Percentiles rank a stretch among this genome's conserved stretches.
Evolutionary conservation across 352 stramenopile genomes (phyloP).

Genomic region (Globisporangium uncinulatum): DNA sequence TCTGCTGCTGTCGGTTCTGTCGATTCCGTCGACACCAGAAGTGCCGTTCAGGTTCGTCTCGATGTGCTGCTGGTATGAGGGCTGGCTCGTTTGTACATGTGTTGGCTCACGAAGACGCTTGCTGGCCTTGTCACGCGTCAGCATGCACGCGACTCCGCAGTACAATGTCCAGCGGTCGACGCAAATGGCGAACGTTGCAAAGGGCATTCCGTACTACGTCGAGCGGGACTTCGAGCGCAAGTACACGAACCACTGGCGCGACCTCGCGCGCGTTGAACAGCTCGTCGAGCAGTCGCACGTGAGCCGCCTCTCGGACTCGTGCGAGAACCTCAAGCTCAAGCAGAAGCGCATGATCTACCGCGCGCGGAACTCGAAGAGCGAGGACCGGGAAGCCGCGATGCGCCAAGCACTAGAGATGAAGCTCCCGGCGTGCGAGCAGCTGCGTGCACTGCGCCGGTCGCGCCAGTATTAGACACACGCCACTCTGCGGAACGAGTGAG

Average conservation of each 20-base stretch:
- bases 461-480: constrained; percentile 35
- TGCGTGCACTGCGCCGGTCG: constrained; percentile 59
- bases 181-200: constrained; percentile 77
- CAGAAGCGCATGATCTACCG: constrained; percentile 88
- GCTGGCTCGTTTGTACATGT: background rate
- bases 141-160: constrained; percentile 67
- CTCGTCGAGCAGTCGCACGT: constrained; percentile 84
- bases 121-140: constrained; percentile 10
- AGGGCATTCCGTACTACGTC: constrained; percentile 87
- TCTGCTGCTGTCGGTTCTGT: constrained; percentile 78
- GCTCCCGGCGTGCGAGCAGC: constrained; percentile 77
- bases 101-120: too few relatives aligned
- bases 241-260: constrained; percentile 82
- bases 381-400: constrained; percentile 74
- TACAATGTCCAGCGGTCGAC: constrained; percentile 71
- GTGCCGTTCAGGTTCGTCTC: constrained; percentile 60
- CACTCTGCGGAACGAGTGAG: background rate
- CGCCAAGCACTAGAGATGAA: constrained; percentile 77
- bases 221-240: constrained; percentile 81
- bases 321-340: constrained; percentile 77
- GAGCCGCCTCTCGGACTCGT: constrained; percentile 60
- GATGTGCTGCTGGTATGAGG: background rate
- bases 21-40: constrained; percentile 60
- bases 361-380: constrained; percentile 67
- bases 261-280: constrained; percentile 80